phyloP scores from a whole-genome alignment of 129 eudicot species.

The Helianthus tuberosus region DNA sequence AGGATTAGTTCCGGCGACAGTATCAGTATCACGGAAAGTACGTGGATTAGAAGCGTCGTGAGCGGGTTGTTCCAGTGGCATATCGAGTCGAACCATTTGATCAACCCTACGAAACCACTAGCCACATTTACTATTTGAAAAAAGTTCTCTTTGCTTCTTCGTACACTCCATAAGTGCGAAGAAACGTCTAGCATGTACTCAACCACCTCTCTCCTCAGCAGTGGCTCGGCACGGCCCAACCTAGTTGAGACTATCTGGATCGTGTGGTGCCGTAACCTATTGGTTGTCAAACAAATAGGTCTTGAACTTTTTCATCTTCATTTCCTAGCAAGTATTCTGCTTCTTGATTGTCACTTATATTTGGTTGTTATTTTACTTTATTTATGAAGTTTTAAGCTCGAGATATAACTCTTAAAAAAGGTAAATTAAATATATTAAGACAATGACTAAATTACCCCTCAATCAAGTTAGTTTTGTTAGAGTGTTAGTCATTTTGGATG shows the following conservation, averaged over 20 bases:
- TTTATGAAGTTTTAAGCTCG: too few species aligned
- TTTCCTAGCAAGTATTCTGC: too few species aligned
- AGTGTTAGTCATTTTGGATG: too few species aligned
- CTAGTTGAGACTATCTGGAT: constrained; percentile 60
- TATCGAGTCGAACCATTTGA: constrained; percentile 73
- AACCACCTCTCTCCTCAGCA: constrained; percentile 71
- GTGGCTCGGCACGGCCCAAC: constrained; percentile 87
- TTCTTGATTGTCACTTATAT: too few species aligned
- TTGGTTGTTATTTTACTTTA: too few species aligned
- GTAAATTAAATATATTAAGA: too few species aligned
- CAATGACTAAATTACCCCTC: too few species aligned
- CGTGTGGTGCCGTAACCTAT: constrained; percentile 61
- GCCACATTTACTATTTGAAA: constrained; percentile 54
- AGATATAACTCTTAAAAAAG: too few species aligned
- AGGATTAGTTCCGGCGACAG: constrained; percentile 64
- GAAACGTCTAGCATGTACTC: constrained; percentile 80
- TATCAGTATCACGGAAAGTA: constrained; percentile 67
- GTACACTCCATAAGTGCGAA: constrained; percentile 70
- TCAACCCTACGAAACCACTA: constrained; percentile 45
- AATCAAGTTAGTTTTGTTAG: too few species aligned
- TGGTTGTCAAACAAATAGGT: constrained; percentile 21
- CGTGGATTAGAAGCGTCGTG: constrained; percentile 71
- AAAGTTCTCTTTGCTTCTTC: constrained; percentile 88
- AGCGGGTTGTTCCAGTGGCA: constrained; percentile 89
- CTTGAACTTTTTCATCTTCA: too few species aligned